These are phyloP conservation scores for Pholiota microspora DNA, from an alignment of 768 basidiomycete species.

Conservation along the genomic window DNA sequence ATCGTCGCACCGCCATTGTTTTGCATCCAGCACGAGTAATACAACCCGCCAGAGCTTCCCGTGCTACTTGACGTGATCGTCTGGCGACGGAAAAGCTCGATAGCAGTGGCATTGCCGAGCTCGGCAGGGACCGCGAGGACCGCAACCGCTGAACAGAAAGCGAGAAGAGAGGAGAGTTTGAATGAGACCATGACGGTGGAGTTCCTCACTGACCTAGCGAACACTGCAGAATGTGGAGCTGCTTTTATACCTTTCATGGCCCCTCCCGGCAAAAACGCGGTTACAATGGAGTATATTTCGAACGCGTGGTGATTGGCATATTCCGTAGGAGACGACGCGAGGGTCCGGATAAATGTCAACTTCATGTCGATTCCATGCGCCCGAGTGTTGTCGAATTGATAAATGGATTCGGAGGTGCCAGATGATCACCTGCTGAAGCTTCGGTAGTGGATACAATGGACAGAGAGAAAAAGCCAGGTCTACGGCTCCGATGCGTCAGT, in stretches of 20 bases:
- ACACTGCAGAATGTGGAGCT: not conserved
- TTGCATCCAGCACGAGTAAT: slow-evolving; percentile 17
- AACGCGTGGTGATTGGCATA: not conserved
- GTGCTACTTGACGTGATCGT: slow-evolving; percentile 15
- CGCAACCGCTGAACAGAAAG: slow-evolving; percentile 8
- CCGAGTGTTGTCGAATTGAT: too few species aligned
- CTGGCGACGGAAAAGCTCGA: slow-evolving; percentile 7
- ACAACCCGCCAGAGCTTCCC: slow-evolving; percentile 10
- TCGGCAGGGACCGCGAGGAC: slow-evolving; percentile 5
- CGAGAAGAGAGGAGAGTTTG: slow-evolving; percentile 2
- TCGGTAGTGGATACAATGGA: too few species aligned
- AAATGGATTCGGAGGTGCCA: too few species aligned
- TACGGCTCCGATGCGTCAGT: too few species aligned
- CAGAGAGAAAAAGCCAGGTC: too few species aligned
- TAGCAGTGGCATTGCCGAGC: slow-evolving; percentile 2
- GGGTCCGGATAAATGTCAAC: not conserved
- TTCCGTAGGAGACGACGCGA: not conserved
- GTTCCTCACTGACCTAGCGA: not conserved
- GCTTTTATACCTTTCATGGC: not conserved
- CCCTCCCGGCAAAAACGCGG: not conserved
- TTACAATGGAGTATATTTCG: not conserved
- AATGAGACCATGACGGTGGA: slow-evolving; percentile 13
- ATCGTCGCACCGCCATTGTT: slow-evolving; percentile 13
- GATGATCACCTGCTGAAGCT: too few species aligned
- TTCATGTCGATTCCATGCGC: not conserved